Base-by-base conservation (phyloP, 2,329 filamentous ascomycete species). In the Grosmannia clavigera region DNA sequence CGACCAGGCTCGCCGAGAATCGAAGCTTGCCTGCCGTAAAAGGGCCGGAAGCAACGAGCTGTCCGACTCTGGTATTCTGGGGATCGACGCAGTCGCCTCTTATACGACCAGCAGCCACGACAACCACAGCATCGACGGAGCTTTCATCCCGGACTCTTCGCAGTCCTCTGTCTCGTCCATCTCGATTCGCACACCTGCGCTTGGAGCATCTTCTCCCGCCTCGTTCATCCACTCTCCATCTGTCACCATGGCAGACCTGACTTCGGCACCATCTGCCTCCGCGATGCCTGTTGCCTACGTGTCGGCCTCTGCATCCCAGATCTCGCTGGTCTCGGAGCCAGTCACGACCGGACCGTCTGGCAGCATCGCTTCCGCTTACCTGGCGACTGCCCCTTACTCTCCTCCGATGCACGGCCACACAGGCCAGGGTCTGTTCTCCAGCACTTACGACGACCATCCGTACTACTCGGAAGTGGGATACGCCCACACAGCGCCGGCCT, bases 1-100 rank as follows among this genome's bases (percentile, higher is more conserved):
- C 62, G 82, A 85, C 64, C 80, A 79, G 65, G 79, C 75, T 53
- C 78, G 83, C 61, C 75, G 82, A 65, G 80, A 82, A 64, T 78
- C 79, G 7, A 85, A 85, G 68, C 69, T 79, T 19, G 74, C 76
- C 3, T 69, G 72, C 10, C 77, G 81, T 56, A 76, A 78, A 63
- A 77, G 81, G 58, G 74, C 76, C 38, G 77, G 75, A 68, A 81
- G 68, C 71, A 63, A 64, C 38, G 68, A 67, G 10, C 29, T 54
- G 12, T 22, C 56, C 12, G 50, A 29, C 9, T 10, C 12, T 14
- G 16, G 38, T 16, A 29, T 57, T 14, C 52, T 52, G n/a, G 40
- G 52, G 7, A 35, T 54, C 29, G 29, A 29, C 25, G 35, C 50
- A 22, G 27, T 31, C 27, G 27, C 55, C 19, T 43, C 40, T 27